Base-by-base conservation (phyloP, 257 asterid genomes). In the Nemophila menziesii region DNA sequence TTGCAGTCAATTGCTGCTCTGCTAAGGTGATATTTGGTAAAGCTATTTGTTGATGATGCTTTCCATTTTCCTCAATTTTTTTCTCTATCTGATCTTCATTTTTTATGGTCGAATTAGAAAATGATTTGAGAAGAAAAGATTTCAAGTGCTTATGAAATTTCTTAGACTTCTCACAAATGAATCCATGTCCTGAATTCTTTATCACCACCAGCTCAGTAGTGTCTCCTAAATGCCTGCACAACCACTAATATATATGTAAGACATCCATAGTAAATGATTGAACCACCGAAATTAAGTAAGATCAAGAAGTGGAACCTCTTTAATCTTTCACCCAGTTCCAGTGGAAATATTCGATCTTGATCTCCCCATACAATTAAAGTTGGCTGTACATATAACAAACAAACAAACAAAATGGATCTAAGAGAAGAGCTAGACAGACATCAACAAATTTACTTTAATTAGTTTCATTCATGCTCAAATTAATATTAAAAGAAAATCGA, bases 361-460 rank as follows among this genome's bases (percentile, higher is more conserved):
- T 80, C 93, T 22, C 93, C 93, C 93, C 85, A 80, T 0, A 80
- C 26, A 10, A 80, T 66, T 14, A 77, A 52, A 4, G 89, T 74
- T 43, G 81, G 85, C 87, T 77, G 81, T 61, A 56, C 8, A 21
- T 37, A 8, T n/a, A n/a, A n/a, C n/a, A n/a, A n/a, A 19, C 11
- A 9, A 5, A 40, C 5, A 4, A 18, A 16, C 4, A 11, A 41
- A 2, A 26, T 41, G 17, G 6, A 21, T 5, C 46, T 39, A 16
- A 6, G 16, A 29, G 33, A 6, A 2, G 1, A 5, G 0, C 8
- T 22, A 0, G 17, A 22, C 13, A 49, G 37, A 7, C 13, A 33
- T 13, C 9, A 26, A 8, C 17, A 8, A 1, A 8, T 12, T 26
- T 17, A 4, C 10, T 17, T 17, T 15, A 5, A 10, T 43, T 9